Conservation (phyloP, 1,284 basidiomycete species). For the Rhizopogon parksii region DNA sequence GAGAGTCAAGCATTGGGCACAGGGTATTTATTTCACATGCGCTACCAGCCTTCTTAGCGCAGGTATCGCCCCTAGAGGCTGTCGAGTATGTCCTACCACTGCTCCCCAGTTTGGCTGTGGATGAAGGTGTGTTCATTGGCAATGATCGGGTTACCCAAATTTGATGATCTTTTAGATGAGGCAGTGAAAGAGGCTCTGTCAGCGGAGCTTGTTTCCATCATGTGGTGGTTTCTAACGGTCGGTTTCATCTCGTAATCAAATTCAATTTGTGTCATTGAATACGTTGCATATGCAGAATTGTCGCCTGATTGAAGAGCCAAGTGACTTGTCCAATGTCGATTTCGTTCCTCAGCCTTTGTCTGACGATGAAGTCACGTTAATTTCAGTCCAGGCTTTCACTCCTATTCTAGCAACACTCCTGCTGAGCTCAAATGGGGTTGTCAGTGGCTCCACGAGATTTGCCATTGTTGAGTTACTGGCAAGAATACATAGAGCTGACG, state of each 20-base stretch:
- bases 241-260: conserved; percentile 19
- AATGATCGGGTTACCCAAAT: conserved; percentile 9
- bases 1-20: background rate
- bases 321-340: conserved; percentile 15
- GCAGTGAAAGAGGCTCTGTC: conserved; percentile 89
- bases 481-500: conserved; percentile 51
- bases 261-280: conserved; percentile 11
- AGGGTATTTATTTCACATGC: conserved; percentile 79
- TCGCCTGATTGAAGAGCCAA: conserved; percentile 46
- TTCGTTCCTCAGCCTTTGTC: conserved; percentile 10
- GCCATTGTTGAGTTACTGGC: conserved; percentile 76
- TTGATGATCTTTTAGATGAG: conserved; percentile 56
- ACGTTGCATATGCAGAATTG: conserved; percentile 39
- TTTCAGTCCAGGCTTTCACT: conserved; percentile 84
- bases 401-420: conserved; percentile 86
- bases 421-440: conserved; percentile 69
- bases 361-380: conserved; percentile 37
- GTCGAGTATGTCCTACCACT: conserved; percentile 93
- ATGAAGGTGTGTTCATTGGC: conserved; percentile 57
- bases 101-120: conserved; percentile 80
- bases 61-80: conserved; percentile 81
- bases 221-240: conserved; percentile 91
- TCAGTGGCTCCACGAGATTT: conserved; percentile 69
- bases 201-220: conserved; percentile 71
- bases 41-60: conserved; percentile 66